Base-by-base conservation (phyloP, 2,329 filamentous ascomycete genomes). In the Thielaviopsis musarum region DNA sequence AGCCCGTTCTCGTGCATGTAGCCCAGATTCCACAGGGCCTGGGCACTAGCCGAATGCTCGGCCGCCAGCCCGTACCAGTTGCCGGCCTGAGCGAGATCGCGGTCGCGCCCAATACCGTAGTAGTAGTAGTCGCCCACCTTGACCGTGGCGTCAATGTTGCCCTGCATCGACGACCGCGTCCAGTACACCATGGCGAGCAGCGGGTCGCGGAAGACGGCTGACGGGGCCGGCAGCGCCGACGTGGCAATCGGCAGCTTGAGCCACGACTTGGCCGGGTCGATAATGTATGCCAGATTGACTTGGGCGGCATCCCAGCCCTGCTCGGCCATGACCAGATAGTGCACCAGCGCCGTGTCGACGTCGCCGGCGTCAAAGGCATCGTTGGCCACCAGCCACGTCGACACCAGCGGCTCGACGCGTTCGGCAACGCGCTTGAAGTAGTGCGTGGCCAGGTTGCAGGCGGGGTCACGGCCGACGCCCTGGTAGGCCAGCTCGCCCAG, bases 1-100 rank as follows among this genome's bases (percentile, higher is more conserved):
- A 97, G 78, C 7, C 93, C 93, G 67, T 97, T 96, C 72, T 98
- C 93, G 67, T 98, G 90, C 91, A 98, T 97, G 93, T 93, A 98
- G 5, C 93, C 94, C 15, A 98, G 76, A 66, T 98, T 97, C 81
- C 90, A 98, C 60, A 96, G 82, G 15, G 94, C 93, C 71, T 98
- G 94, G 2, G 91, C 93, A 65, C 89, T 95, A 67, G 90, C 86
- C 65, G 91, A 84, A 62, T 87, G 90, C 68, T 98, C 93, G 0
- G 91, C 91, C 1, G 93, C 93, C 3, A 88, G 87, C 58, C 87
- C 85, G 67, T 98, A 98, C 73, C 93, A 98, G 52, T 87, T 84
- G 0, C 91, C 90, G 5, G 94, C 94, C 70, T 95, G 95, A 65
- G 91, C 84, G 19, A 87, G 74, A 64, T 94, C 87, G 0, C 75